Conservation (phyloP, 75 land plant genomes). For the Pseudotsuga menziesii region DNA sequence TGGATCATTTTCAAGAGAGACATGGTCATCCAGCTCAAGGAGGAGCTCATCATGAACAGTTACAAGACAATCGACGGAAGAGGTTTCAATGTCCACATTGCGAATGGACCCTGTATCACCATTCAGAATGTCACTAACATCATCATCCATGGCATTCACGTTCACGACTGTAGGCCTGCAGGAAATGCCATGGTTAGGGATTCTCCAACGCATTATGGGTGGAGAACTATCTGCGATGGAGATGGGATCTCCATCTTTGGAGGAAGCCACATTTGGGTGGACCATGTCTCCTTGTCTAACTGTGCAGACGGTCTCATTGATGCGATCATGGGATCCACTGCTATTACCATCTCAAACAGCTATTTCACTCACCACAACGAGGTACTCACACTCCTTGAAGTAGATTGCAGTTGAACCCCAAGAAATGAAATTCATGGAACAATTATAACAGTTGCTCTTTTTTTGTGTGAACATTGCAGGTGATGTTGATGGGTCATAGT, state of each 20-base stretch:
- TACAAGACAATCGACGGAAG: conserved; percentile 53
- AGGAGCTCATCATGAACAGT: conserved; percentile 50
- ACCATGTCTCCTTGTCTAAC: conserved; percentile 31
- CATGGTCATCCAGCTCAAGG: conserved; percentile 43
- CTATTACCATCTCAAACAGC: conserved; percentile 45
- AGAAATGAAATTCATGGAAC: too few relatives aligned
- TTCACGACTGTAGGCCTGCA: conserved; percentile 41
- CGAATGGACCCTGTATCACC: conserved; percentile 42
- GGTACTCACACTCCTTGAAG: background rate
- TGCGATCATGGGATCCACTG: conserved; percentile 40
- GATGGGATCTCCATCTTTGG: conserved; percentile 37
- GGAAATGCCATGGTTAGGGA: conserved; percentile 43
- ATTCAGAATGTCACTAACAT: conserved; percentile 35
- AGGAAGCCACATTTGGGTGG: conserved; percentile 38
- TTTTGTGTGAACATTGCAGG: conserved; percentile 14
- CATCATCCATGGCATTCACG: conserved; percentile 44
- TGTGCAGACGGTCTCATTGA: conserved; percentile 37
- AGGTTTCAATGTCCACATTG: conserved; percentile 47
- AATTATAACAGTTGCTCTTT: too few relatives aligned
- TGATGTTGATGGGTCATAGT: conserved; percentile 48
- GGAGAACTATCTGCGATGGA: conserved; percentile 35
- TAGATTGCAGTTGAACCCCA: too few relatives aligned
- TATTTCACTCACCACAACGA: conserved; percentile 43
- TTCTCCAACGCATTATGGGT: conserved; percentile 31
- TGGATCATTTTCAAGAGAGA: conserved; percentile 44